These are phyloP conservation scores for Eutypa lata DNA, from an alignment of 2,329 filamentous ascomycete genomes.

Conservation along the genomic window DNA sequence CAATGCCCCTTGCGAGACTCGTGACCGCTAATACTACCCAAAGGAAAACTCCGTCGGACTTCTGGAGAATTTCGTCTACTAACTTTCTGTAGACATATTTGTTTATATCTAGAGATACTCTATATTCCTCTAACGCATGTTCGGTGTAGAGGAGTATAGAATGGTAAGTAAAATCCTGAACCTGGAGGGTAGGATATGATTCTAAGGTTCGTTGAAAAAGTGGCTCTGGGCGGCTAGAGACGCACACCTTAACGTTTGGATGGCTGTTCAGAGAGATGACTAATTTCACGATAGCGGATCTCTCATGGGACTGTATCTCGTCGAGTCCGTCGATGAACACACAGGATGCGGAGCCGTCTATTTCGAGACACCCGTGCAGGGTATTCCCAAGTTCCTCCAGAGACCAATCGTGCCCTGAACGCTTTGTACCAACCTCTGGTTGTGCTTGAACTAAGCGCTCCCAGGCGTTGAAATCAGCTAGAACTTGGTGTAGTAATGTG, in stretches of 20 bases:
- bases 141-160: conserved; percentile 1
- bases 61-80: background rate
- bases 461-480: background rate
- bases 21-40: conserved; percentile 6
- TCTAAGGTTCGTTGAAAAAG: conserved; percentile 1
- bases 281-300: background rate
- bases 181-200: background rate
- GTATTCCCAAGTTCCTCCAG: conserved; percentile 2
- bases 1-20: conserved; percentile 7
- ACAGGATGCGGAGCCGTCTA: conserved; percentile 1
- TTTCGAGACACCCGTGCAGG: background rate
- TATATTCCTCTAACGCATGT: background rate
- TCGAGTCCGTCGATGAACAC: conserved; percentile 13
- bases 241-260: conserved; percentile 8
- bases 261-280: conserved; percentile 1
- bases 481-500: conserved; percentile 8
- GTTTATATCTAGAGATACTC: background rate
- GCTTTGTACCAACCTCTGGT: conserved; percentile 4
- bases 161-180: conserved; percentile 4
- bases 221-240: conserved; percentile 8
- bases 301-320: conserved; percentile 6
- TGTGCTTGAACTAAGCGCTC: conserved; percentile 1
- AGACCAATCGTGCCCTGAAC: conserved; percentile 11
- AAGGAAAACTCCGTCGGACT: conserved; percentile 10
- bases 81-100: background rate